These are phyloP conservation scores for Ophiorrhiza pumila DNA, from an alignment of 257 asterid species.

Conservation along the genomic window DNA sequence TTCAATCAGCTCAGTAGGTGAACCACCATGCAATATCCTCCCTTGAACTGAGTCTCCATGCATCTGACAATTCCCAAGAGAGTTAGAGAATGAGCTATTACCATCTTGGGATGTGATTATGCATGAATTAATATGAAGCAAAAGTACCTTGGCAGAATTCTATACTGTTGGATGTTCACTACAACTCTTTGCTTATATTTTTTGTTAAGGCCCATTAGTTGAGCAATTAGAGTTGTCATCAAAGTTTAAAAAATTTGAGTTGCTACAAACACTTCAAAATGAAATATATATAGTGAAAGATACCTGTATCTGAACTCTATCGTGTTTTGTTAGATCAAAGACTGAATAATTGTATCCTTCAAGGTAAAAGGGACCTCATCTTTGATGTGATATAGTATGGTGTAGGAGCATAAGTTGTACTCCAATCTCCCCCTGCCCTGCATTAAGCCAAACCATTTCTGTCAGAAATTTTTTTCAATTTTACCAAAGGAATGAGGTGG, in stretches of 20 bases:
- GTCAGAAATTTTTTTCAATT: constrained; percentile 11
- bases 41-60: constrained; percentile 76
- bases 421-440: constrained; percentile 95
- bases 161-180: neutral
- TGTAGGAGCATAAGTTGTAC: constrained; percentile 96
- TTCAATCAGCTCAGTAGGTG: constrained; percentile 80
- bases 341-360: constrained; percentile 90
- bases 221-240: neutral
- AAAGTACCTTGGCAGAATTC: neutral
- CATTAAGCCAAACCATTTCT: constrained; percentile 18
- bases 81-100: neutral
- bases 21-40: constrained; percentile 68
- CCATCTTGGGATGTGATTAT: neutral
- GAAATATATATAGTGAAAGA: neutral
- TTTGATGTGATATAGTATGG: constrained; percentile 88
- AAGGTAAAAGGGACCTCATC: constrained; percentile 83
- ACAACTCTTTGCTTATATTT: too few species aligned
- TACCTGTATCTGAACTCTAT: constrained; percentile 88
- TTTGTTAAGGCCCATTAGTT: neutral
- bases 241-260: neutral
- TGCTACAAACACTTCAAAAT: neutral
- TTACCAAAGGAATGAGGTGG: constrained; percentile 1
- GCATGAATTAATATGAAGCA: neutral
- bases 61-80: constrained; percentile 34
- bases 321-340: constrained; percentile 74